Percentiles rank a stretch among this genome's conserved stretches.
phyloP scores from a whole-genome alignment of 2,329 filamentous ascomycete species.

The Colletotrichum sp. region DNA sequence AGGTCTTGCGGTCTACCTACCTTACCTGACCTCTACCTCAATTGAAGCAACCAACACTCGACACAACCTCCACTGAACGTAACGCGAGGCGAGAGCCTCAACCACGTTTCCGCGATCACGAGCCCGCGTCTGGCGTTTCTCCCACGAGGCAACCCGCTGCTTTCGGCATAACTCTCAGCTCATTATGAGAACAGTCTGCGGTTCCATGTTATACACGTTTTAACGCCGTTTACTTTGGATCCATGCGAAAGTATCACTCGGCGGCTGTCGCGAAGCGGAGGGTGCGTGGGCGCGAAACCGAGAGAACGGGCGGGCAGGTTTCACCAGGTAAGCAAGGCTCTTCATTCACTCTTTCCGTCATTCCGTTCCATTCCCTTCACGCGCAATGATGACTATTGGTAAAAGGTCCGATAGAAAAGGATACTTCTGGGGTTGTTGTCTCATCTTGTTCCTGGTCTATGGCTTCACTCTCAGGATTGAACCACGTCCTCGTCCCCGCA shows the following conservation, averaged over 20 bases:
- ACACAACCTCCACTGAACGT: conserved; percentile 10
- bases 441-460: conserved; percentile 18
- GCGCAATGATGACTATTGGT: conserved; percentile 63
- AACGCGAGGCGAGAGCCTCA: conserved; percentile 19
- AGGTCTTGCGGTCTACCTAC: background rate
- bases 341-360: background rate
- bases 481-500: conserved; percentile 8
- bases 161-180: background rate
- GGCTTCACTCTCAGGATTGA: conserved; percentile 24
- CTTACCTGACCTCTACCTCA: background rate
- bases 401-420: conserved; percentile 67
- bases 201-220: background rate
- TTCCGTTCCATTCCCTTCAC: background rate
- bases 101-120: background rate
- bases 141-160: background rate
- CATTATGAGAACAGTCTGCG: background rate
- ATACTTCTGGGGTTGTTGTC: conserved; percentile 50
- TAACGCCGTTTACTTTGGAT: background rate
- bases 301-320: background rate
- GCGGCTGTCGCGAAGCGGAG: conserved; percentile 4
- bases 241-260: conserved; percentile 5
- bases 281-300: conserved; percentile 7
- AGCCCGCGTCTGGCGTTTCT: background rate
- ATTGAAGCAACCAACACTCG: background rate
- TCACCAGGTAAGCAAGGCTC: background rate